These are phyloP conservation scores for Westerdykella sp. DNA, from an alignment of 2,329 filamentous ascomycete genomes.

Conservation along the genomic window DNA sequence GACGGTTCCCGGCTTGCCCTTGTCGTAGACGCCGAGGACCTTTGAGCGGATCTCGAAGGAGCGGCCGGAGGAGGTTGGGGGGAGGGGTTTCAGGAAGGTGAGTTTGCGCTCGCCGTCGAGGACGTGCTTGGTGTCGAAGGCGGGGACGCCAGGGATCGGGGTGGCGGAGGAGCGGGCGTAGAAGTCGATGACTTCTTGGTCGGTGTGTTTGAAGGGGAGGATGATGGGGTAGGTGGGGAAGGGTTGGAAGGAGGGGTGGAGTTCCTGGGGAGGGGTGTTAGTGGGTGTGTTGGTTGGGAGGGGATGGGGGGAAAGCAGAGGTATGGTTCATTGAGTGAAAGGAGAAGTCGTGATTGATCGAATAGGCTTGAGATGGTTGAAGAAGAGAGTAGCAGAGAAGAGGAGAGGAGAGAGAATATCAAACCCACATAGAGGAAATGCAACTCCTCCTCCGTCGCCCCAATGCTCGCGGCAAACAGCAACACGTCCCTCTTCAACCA, in stretches of 20 bases:
- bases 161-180: conserved; percentile 62
- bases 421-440: conserved; percentile 78
- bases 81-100: conserved; percentile 69
- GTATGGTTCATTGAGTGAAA: neutral
- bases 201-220: conserved; percentile 73
- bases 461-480: conserved; percentile 86
- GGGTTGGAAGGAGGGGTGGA: conserved; percentile 76
- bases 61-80: conserved; percentile 61
- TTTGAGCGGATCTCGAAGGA: conserved; percentile 72
- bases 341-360: neutral
- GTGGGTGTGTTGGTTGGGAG: neutral
- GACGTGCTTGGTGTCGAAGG: conserved; percentile 66
- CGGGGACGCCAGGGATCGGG: conserved; percentile 68
- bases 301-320: neutral
- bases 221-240: conserved; percentile 87
- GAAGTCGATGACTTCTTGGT: conserved; percentile 77
- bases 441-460: conserved; percentile 76
- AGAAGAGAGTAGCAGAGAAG: neutral
- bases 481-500: conserved; percentile 86
- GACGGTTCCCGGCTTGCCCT: conserved; percentile 76
- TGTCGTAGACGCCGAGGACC: conserved; percentile 83
- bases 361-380: neutral
- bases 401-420: neutral
- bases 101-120: conserved; percentile 82
- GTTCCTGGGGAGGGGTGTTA: conserved; percentile 53